phyloP scores from a whole-genome alignment of 2,329 filamentous ascomycete genomes.

The Sporothrix globosa region DNA sequence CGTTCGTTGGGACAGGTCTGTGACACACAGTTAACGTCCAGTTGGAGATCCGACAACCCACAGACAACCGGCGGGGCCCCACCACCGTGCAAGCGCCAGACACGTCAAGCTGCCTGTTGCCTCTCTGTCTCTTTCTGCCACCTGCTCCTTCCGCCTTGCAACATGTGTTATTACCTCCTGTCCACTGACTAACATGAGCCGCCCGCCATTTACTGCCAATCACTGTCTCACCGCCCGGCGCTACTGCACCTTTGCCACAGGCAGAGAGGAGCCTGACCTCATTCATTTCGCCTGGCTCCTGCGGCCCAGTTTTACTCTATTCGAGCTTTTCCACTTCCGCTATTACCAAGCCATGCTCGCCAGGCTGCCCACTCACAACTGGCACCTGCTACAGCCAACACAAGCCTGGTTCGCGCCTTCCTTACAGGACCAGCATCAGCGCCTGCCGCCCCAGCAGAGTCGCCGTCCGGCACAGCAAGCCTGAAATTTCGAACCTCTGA shows the following conservation, averaged over 20 bases:
- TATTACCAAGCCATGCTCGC: neutral
- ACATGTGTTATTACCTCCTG: neutral
- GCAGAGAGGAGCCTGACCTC: slow-evolving; percentile 11
- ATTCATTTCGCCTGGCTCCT: slow-evolving; percentile 11
- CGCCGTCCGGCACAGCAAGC: slow-evolving; percentile 22
- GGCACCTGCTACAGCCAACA: neutral
- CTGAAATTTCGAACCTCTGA: slow-evolving; percentile 29
- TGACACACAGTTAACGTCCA: too few relatives aligned
- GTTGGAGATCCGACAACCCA: too few relatives aligned
- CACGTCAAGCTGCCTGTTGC: neutral
- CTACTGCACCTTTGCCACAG: neutral
- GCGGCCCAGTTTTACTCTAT: neutral
- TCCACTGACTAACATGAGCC: neutral
- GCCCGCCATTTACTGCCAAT: slow-evolving; percentile 5
- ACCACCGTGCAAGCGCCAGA: too few relatives aligned
- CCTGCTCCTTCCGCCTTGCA: slow-evolving; percentile 10
- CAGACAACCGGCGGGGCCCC: too few relatives aligned
- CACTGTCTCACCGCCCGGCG: slow-evolving; percentile 21
- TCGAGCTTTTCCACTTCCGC: neutral
- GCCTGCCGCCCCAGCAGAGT: slow-evolving; percentile 11
- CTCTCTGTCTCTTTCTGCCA: neutral
- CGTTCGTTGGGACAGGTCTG: too few relatives aligned
- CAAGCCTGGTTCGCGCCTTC: slow-evolving; percentile 22
- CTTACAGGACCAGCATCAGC: neutral
- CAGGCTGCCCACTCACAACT: slow-evolving; percentile 3